Base-by-base conservation (phyloP, 164 flowering plant genomes). In the Vitis labrusca region DNA sequence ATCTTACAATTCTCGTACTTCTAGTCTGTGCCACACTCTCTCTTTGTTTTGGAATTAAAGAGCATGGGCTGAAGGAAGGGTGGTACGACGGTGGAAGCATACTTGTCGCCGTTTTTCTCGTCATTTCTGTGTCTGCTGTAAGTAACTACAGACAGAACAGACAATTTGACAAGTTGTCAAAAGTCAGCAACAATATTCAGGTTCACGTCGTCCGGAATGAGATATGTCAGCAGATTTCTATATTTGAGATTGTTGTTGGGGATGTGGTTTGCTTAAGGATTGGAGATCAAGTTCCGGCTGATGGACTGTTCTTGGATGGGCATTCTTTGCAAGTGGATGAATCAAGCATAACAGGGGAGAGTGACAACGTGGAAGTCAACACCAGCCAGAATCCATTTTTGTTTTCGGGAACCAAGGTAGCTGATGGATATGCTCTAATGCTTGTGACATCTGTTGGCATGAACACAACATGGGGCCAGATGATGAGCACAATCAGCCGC, bases 281-380 rank as follows among this genome's bases (percentile, higher is more conserved):
- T 12, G 89, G 87, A 1, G 87, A 84, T 63, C 83, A 84, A 55
- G 79, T 84, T 6, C 82, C 87, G 1, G 87, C 87, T 9, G 87
- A 84, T 58, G 87, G 87, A 5, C 47, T 84, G 64, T 76, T 84
- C 56, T 0, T 81, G 0, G 71, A 75, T 1, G 86, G 86, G 16
- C 81, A 78, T 53, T 80, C 86, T 1, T 53, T 85, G 55, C 78
- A 69, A 14, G 74, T 82, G 2, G 85, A 81, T 29, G 85, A 84
- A 69, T 77, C 83, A 0, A 80, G 83, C 78, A 77, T 80, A 76
- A 80, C 84, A 9, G 82, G 82, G 1, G 81, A 78, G 55, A 78
- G 82, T 48, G 84, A 81, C 15, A 76, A 72, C 16, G 75, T 75
- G 19, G 79, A 77, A 23, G 71, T 78, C 3, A 53, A 79, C 64